These are phyloP conservation scores for Cryptosporidium muris DNA, from an alignment of 169 alveolate species.

Conservation along the genomic window DNA sequence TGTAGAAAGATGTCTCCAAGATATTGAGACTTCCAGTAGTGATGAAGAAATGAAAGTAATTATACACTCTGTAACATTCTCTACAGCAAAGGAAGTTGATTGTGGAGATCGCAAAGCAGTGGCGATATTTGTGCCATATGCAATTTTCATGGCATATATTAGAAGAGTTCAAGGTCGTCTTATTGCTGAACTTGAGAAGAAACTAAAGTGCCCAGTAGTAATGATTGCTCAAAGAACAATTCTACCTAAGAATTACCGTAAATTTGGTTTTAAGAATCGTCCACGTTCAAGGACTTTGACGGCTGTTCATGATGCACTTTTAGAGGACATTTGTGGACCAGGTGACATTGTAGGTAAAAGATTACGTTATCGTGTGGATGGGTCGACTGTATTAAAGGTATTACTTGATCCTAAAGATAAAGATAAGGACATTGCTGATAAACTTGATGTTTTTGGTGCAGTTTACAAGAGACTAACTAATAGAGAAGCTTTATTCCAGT, in stretches of 20 bases:
- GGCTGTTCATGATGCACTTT: slow-evolving; percentile 93
- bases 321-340: slow-evolving; percentile 95
- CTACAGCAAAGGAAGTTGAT: slow-evolving; percentile 84
- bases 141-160: slow-evolving; percentile 83
- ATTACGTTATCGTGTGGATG: slow-evolving; percentile 91
- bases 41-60: slow-evolving; percentile 85
- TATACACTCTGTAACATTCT: slow-evolving; percentile 81
- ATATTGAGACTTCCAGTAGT: slow-evolving; percentile 82
- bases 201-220: slow-evolving; percentile 92
- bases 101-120: slow-evolving; percentile 87
- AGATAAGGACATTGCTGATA: slow-evolving; percentile 93
- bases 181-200: slow-evolving; percentile 91
- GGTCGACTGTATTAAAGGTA: slow-evolving; percentile 91
- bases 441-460: slow-evolving; percentile 92
- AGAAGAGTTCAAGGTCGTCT: slow-evolving; percentile 89
- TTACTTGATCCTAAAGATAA: slow-evolving; percentile 94
- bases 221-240: slow-evolving; percentile 90
- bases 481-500: slow-evolving; percentile 91
- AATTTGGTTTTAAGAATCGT: slow-evolving; percentile 88
- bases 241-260: slow-evolving; percentile 84
- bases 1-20: slow-evolving; percentile 83
- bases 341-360: slow-evolving; percentile 91
- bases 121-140: slow-evolving; percentile 87
- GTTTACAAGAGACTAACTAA: slow-evolving; percentile 93
- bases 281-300: slow-evolving; percentile 95